Evolutionary conservation across 2,329 filamentous ascomycete species (phyloP).

Genomic region (Ophiostoma sp.): DNA sequence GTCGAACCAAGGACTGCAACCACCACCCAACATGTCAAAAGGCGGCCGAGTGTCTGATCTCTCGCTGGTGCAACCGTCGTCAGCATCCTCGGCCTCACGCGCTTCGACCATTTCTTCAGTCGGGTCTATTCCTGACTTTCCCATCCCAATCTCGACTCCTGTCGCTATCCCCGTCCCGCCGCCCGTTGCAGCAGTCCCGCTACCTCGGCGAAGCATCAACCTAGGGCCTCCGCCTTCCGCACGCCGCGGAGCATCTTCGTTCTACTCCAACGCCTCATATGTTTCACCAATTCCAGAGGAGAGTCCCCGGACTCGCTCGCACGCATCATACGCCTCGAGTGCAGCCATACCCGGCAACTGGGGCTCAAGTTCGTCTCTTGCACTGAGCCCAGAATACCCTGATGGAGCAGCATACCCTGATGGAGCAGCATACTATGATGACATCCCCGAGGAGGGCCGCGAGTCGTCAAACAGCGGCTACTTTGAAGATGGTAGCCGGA

Average conservation of each 20-base stretch:
- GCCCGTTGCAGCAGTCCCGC: slow-evolving; percentile 22
- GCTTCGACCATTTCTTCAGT: slow-evolving; percentile 49
- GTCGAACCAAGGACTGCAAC: background rate
- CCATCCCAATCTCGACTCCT: slow-evolving; percentile 30
- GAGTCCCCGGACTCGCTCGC: slow-evolving; percentile 50
- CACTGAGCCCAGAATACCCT: slow-evolving; percentile 39
- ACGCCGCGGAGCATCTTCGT: slow-evolving; percentile 56
- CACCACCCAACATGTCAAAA: slow-evolving; percentile 33
- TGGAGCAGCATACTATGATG: slow-evolving; percentile 43
- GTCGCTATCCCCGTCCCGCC: slow-evolving; percentile 27
- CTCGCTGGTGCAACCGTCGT: slow-evolving; percentile 38
- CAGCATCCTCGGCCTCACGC: slow-evolving; percentile 43
- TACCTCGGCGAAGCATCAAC: slow-evolving; percentile 45
- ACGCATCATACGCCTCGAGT: slow-evolving; percentile 65
- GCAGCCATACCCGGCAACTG: slow-evolving; percentile 66
- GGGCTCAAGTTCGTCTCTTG: slow-evolving; percentile 45
- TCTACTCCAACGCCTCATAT: slow-evolving; percentile 60
- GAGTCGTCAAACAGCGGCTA: slow-evolving; percentile 42
- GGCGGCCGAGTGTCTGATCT: slow-evolving; percentile 36
- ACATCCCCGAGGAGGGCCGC: slow-evolving; percentile 43
- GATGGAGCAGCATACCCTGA: slow-evolving; percentile 44
- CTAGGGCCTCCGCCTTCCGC: slow-evolving; percentile 57
- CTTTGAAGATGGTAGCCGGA: slow-evolving; percentile 39
- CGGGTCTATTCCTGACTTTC: slow-evolving; percentile 56
- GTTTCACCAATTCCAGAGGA: slow-evolving; percentile 75